Evolutionary conservation across 2,329 filamentous ascomycete genomes (phyloP).

Genomic region (Neocucurbitaria cava): DNA sequence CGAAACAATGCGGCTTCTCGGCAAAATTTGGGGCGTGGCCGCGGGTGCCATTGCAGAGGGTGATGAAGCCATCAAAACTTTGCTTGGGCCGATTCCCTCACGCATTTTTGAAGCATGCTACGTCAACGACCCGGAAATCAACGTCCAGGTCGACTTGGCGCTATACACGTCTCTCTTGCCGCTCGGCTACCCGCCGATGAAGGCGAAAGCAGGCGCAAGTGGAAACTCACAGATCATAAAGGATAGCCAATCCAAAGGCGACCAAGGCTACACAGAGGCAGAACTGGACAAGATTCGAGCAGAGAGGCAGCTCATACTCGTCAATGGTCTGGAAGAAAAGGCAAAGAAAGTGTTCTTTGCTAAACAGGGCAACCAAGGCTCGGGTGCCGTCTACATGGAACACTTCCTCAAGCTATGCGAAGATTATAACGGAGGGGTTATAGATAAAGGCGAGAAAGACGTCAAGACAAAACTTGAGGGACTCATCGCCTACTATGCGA

Average conservation of each 20-base stretch:
- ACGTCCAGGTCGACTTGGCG: constrained; percentile 81
- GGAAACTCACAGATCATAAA: constrained; percentile 67
- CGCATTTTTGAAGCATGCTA: constrained; percentile 89
- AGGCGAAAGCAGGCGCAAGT: constrained; percentile 58
- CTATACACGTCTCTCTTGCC: constrained; percentile 90
- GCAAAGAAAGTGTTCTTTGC: constrained; percentile 89
- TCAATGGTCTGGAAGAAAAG: constrained; percentile 77
- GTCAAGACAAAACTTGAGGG: constrained; percentile 73
- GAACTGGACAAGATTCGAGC: constrained; percentile 80
- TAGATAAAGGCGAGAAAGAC: constrained; percentile 72
- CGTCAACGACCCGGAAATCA: constrained; percentile 86
- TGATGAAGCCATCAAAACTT: constrained; percentile 74
- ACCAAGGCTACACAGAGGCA: constrained; percentile 52
- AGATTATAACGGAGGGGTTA: constrained; percentile 85
- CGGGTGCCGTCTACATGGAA: constrained; percentile 74
- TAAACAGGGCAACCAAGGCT: constrained; percentile 78
- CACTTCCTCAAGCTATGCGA: constrained; percentile 86
- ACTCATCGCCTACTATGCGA: constrained; percentile 75
- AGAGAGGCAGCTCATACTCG: constrained; percentile 81
- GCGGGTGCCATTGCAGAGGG: constrained; percentile 84
- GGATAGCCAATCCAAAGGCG: constrained; percentile 60
- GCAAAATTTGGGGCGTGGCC: constrained; percentile 91
- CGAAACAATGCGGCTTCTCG: constrained; percentile 84
- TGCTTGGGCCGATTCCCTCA: constrained; percentile 83
- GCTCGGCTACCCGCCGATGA: constrained; percentile 80